A percentile compares a stretch with the other conserved stretches of the same genome.
phyloP scores from a whole-genome alignment of 192 early-diverging fungal species.

The Coemansia sp. region DNA sequence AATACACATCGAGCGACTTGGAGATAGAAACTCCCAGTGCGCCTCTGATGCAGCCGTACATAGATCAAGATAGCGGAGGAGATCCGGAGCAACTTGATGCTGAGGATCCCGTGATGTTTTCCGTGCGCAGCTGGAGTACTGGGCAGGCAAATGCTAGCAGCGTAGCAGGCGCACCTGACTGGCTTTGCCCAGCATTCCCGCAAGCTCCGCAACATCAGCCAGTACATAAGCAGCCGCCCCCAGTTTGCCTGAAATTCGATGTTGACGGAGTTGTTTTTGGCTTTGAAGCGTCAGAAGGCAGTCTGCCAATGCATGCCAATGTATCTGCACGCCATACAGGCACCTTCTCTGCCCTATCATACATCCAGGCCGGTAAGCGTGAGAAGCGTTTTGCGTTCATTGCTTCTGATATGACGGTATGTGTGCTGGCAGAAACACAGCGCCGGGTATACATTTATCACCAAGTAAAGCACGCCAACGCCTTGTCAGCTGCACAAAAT shows the following conservation, averaged over 20 bases:
- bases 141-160: conserved; percentile 48
- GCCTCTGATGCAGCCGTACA: conserved; percentile 17
- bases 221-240: conserved; percentile 25
- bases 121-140: conserved; percentile 36
- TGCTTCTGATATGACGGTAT: conserved; percentile 50
- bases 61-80: conserved; percentile 37
- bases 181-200: conserved; percentile 59
- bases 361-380: conserved; percentile 74
- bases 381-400: conserved; percentile 64
- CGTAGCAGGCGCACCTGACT: conserved; percentile 58
- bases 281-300: conserved; percentile 20
- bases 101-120: conserved; percentile 35
- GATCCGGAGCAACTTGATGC: conserved; percentile 28
- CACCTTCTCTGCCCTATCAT: conserved; percentile 69
- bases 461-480: conserved; percentile 6
- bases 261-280: conserved; percentile 70
- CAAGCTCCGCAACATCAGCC: background rate
- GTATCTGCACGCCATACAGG: conserved; percentile 48
- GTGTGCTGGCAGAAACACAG: conserved; percentile 45
- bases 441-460: conserved; percentile 50
- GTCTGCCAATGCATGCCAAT: conserved; percentile 3
- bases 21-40: conserved; percentile 3
- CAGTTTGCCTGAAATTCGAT: conserved; percentile 64
- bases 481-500: conserved; percentile 33
- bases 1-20: conserved; percentile 56